Evolutionary conservation across 495 filamentous ascomycete genomes (phyloP).

Genomic region (Rostrohypoxylon terebratum): DNA sequence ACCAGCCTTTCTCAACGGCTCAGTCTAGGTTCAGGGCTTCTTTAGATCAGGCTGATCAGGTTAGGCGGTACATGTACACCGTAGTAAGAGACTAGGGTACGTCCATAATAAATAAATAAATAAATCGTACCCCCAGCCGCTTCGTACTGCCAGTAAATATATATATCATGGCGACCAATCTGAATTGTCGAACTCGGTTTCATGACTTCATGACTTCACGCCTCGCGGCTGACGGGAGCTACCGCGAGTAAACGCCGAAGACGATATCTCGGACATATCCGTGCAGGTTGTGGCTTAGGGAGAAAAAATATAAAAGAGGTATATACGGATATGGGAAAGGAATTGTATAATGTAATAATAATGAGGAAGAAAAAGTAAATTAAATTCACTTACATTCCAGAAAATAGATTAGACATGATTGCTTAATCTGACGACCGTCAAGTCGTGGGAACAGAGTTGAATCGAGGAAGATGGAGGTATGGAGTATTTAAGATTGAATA

Average conservation of each 20-base stretch:
- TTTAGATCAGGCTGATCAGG: conserved; percentile 31
- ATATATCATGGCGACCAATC: conserved; percentile 13
- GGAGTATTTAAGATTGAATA: not conserved
- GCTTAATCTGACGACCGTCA: conserved; percentile 32
- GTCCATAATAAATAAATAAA: conserved; percentile 22
- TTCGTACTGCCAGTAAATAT: conserved; percentile 1
- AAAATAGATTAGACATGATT: conserved; percentile 81
- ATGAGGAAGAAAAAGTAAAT: conserved; percentile 27
- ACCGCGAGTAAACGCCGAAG: conserved; percentile 9
- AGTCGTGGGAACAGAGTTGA: conserved; percentile 38
- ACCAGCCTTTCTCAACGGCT: conserved; percentile 14
- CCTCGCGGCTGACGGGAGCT: conserved; percentile 5
- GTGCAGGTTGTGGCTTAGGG: not conserved
- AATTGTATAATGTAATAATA: conserved; percentile 14
- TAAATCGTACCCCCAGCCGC: conserved; percentile 4
- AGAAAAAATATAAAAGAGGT: not conserved
- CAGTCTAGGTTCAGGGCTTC: conserved; percentile 16
- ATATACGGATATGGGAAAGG: conserved; percentile 4
- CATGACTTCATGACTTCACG: not conserved
- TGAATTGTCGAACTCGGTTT: conserved; percentile 7
- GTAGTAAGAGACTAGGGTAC: conserved; percentile 17
- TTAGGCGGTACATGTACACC: conserved; percentile 20
- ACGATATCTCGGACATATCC: not conserved
- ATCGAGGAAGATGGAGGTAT: conserved; percentile 22
- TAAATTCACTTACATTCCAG: conserved; percentile 75